A percentile compares a stretch with the other conserved stretches of the same genome.
Conservation (phyloP, 2,329 filamentous ascomycete genomes). For the Xylaria sp. region DNA sequence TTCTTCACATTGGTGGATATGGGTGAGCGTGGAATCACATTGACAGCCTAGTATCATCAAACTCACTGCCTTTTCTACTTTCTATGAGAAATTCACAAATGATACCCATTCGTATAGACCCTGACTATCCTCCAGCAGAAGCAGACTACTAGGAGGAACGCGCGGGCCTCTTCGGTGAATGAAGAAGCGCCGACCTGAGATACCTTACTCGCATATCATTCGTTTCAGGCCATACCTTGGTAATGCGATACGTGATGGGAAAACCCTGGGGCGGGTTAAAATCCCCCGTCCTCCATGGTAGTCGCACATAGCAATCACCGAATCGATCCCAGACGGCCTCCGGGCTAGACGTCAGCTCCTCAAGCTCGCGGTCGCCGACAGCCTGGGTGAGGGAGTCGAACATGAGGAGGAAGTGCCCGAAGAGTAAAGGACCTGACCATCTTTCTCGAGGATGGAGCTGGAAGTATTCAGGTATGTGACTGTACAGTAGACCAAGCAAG, state of each 20-base stretch:
- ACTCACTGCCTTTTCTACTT: not conserved
- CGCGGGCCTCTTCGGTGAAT: constrained; percentile 44
- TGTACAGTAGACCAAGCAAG: constrained; percentile 37
- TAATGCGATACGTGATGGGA: constrained; percentile 34
- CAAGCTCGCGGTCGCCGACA: constrained; percentile 25
- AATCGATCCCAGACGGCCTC: constrained; percentile 47
- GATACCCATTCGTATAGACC: constrained; percentile 7
- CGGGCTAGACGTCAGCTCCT: constrained; percentile 28
- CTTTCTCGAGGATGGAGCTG: not conserved
- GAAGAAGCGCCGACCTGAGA: constrained; percentile 43
- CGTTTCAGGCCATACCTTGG: constrained; percentile 45
- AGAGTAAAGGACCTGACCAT: constrained; percentile 18
- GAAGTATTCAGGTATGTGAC: constrained; percentile 22
- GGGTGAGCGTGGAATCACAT: constrained; percentile 17
- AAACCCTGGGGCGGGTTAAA: constrained; percentile 9
- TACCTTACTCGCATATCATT: constrained; percentile 44
- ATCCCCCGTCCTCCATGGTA: constrained; percentile 34
- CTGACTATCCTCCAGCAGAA: not conserved
- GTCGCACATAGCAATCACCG: constrained; percentile 45
- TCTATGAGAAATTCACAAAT: constrained; percentile 8
- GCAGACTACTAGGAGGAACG: constrained; percentile 15
- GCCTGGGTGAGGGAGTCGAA: constrained; percentile 40
- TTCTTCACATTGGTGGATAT: constrained; percentile 11
- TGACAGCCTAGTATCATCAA: not conserved
- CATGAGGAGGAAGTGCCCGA: constrained; percentile 41